Evolutionary conservation across 345 rosid genomes (phyloP), one percentile per base, ranked within the genome.

Genomic region (Cardamine resedifolia): DNA sequence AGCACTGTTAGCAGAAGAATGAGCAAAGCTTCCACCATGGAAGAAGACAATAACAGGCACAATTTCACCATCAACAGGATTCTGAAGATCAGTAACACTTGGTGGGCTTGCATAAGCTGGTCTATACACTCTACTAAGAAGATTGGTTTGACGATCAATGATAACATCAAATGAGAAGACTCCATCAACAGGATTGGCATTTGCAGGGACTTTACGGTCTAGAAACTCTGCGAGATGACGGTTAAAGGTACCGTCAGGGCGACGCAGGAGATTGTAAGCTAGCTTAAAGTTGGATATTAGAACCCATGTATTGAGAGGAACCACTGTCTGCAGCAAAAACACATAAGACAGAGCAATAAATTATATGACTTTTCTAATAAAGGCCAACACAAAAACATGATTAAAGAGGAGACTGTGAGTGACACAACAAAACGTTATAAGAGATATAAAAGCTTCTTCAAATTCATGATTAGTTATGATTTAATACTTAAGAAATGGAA

Each of bases 21-120:
- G 97, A 0, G 94, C 96, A 73, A 93, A 93, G 81, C 97, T 90
- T 77, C 98, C 98, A 16, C 98, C 98, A 67, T 93, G 97, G 47
- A 90, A 93, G 81, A 93, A 93, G 58, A 93, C 67, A 27, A 93
- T 83, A 38, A 93, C 97, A 24, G 96, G 94, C 24, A 85, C 87
- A n/a, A 84, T 59, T 15, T 93, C 94, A 52, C 79, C 72, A 2
- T 70, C 82, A 16, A 87, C 85, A 2, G 97, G 97, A 73, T 85
- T 87, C 83, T 88, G 85, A 27, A 92, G 96, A 41, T 87, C 90
- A 0, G 39, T 26, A 9, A 88, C 28, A 60, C 70, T 83, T 4
- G 77, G 88, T 12, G 56, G 52, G 36, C 11, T 82, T 19, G 80
- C 83, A 11, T 45, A 75, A 48, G 85, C 80, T 2, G 87, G 96